Percentiles rank a stretch among this genome's conserved stretches.
phyloP scores from a whole-genome alignment of 1,284 basidiomycete species.

The Takashimella koratensis region DNA sequence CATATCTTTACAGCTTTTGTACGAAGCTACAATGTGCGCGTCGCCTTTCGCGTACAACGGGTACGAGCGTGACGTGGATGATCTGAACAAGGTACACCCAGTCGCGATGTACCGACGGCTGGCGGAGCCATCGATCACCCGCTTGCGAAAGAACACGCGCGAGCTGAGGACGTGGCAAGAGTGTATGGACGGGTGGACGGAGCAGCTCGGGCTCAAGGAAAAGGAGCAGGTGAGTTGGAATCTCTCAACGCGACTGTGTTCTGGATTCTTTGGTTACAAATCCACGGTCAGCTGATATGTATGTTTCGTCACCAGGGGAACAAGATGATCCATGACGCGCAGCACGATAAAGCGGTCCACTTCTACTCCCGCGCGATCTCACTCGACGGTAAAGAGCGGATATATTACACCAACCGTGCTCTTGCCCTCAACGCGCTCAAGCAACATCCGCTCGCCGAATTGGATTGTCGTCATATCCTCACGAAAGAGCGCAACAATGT shows the following conservation, averaged over 20 bases:
- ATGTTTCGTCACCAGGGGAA: no score
- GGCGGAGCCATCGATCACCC: conserved; percentile 37
- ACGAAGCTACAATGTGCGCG: conserved; percentile 39
- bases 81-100: conserved; percentile 42
- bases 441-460: conserved; percentile 40
- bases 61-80: conserved; percentile 41
- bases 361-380: conserved; percentile 48
- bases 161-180: conserved; percentile 37
- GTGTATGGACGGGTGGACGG: conserved; percentile 50
- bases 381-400: conserved; percentile 48
- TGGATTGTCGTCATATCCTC: conserved; percentile 44
- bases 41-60: conserved; percentile 46
- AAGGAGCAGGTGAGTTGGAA: conserved; percentile 36
- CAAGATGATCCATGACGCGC: conserved; percentile 35
- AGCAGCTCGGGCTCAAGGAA: conserved; percentile 46
- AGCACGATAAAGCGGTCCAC: conserved; percentile 35
- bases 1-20: conserved; percentile 33
- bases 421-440: conserved; percentile 47
- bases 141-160: conserved; percentile 14
- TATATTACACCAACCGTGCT: conserved; percentile 49
- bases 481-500: conserved; percentile 44
- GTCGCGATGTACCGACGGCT: conserved; percentile 46
- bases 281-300: no score
- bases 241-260: no score
- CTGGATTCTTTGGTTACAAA: background rate